A percentile compares a stretch with the other conserved stretches of the same genome.
Conservation (phyloP, 2,329 filamentous ascomycete genomes). For the Calonectria fujianensis region DNA sequence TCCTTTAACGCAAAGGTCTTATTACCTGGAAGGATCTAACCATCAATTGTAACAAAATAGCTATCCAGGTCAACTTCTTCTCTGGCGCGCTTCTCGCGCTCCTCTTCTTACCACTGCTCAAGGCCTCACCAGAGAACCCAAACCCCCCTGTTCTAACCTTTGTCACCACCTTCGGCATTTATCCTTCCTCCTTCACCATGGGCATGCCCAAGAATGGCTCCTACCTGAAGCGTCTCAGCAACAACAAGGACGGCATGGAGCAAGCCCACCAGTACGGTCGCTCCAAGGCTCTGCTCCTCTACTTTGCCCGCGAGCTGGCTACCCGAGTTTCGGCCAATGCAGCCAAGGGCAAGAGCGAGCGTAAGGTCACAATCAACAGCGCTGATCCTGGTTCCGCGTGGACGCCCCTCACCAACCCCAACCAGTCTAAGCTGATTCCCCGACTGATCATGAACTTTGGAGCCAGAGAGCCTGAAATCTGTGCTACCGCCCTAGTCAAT, state of each 20-base stretch:
- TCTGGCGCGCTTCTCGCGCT: constrained; percentile 59
- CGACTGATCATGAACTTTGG: constrained; percentile 62
- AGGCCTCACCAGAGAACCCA: constrained; percentile 57
- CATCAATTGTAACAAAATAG: constrained; percentile 41
- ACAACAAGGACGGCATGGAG: constrained; percentile 60
- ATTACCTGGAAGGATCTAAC: constrained; percentile 24
- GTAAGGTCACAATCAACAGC: constrained; percentile 61
- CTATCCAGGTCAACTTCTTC: constrained; percentile 62
- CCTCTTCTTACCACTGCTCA: constrained; percentile 58
- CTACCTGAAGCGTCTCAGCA: constrained; percentile 60
- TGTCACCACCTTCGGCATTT: constrained; percentile 62
- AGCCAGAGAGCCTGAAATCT: constrained; percentile 59
- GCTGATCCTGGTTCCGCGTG: constrained; percentile 62
- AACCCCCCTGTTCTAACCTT: constrained; percentile 61
- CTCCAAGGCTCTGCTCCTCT: constrained; percentile 61
- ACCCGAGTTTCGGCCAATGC: constrained; percentile 50
- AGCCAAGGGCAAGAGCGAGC: constrained; percentile 45
- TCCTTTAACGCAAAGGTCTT: neutral
- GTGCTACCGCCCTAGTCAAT: constrained; percentile 62
- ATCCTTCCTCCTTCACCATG: constrained; percentile 62
- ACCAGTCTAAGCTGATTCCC: constrained; percentile 60
- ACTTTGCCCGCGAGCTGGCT: constrained; percentile 62
- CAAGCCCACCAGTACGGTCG: constrained; percentile 63
- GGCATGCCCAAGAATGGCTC: constrained; percentile 56
- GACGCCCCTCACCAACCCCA: constrained; percentile 61